phyloP scores from a whole-genome alignment of 2,329 filamentous ascomycete species.

The Aspergillus oerlinghausenensis region DNA sequence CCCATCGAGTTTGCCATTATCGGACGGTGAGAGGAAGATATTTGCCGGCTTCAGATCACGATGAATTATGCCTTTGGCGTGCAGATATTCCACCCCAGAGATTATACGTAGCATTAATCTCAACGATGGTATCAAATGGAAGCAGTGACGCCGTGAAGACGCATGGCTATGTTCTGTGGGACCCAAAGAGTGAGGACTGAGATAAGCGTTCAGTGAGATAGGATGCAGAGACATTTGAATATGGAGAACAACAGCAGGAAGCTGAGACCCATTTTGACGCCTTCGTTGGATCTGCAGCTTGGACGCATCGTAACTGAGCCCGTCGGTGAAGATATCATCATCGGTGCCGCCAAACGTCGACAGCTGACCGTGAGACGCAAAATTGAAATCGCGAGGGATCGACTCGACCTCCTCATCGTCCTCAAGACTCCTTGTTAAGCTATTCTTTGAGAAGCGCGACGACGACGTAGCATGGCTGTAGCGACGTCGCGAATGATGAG shows the following conservation, averaged over 20 bases:
- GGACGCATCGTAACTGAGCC: constrained; percentile 32
- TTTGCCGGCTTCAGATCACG: constrained; percentile 66
- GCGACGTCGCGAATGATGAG: constrained; percentile 16
- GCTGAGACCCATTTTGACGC: constrained; percentile 20
- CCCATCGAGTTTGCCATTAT: constrained; percentile 43
- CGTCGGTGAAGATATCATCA: constrained; percentile 41
- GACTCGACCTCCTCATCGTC: constrained; percentile 49
- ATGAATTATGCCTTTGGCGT: constrained; percentile 57
- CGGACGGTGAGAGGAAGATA: constrained; percentile 55
- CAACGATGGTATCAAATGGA: constrained; percentile 55
- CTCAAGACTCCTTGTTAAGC: constrained; percentile 32
- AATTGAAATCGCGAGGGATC: constrained; percentile 40
- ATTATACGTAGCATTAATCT: constrained; percentile 56
- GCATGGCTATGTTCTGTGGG: constrained; percentile 15
- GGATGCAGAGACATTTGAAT: constrained; percentile 67
- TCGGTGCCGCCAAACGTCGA: constrained; percentile 34
- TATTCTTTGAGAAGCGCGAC: constrained; percentile 40
- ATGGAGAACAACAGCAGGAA: constrained; percentile 50
- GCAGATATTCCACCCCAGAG: constrained; percentile 62
- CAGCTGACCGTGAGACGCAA: constrained; percentile 26
- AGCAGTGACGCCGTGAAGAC: constrained; percentile 52
- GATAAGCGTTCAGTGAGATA: constrained; percentile 56
- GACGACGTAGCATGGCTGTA: constrained; percentile 37
- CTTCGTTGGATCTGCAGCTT: constrained; percentile 28
- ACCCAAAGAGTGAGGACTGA: constrained; percentile 38